Evolutionary conservation across 352 stramenopile genomes (phyloP).

Genomic region (Globisporangium ultimum): DNA sequence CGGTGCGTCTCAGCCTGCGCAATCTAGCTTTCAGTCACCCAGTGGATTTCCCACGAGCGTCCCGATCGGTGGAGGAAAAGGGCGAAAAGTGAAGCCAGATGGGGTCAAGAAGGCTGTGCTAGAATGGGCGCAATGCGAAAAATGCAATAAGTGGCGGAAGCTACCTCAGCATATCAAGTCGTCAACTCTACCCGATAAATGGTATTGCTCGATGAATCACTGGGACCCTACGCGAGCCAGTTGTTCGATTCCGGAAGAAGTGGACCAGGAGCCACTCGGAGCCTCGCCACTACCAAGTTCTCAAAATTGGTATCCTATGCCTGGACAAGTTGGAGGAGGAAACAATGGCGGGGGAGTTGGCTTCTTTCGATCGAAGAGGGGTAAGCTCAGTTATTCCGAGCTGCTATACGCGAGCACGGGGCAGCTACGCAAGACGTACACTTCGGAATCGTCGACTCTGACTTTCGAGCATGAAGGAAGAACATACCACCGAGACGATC

Average conservation of each 20-base stretch:
- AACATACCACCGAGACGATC: slow-evolving; percentile 69
- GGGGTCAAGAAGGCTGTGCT: slow-evolving; percentile 74
- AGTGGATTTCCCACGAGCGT: slow-evolving; percentile 2
- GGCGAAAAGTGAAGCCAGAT: slow-evolving; percentile 13
- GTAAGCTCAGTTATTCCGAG: slow-evolving; percentile 82
- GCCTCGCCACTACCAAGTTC: slow-evolving; percentile 40
- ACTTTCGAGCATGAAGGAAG: slow-evolving; percentile 74
- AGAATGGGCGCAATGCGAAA: slow-evolving; percentile 96
- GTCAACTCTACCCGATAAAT: slow-evolving; percentile 92
- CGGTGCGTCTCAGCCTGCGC: not conserved
- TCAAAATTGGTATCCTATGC: slow-evolving; percentile 60
- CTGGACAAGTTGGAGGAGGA: slow-evolving; percentile 32
- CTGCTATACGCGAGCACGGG: slow-evolving; percentile 77
- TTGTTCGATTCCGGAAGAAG: slow-evolving; percentile 71
- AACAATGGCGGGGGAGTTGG: slow-evolving; percentile 7
- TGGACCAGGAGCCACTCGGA: slow-evolving; percentile 64
- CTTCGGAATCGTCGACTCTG: slow-evolving; percentile 66
- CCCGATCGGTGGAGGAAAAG: slow-evolving; percentile 10
- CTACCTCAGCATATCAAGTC: slow-evolving; percentile 90
- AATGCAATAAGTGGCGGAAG: slow-evolving; percentile 96
- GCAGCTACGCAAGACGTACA: slow-evolving; percentile 82
- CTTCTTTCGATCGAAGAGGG: slow-evolving; percentile 38
- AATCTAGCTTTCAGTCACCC: not conserved
- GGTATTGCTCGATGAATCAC: slow-evolving; percentile 96
- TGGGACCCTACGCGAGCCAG: slow-evolving; percentile 87